Evolutionary conservation across 2,329 filamentous ascomycete species (phyloP), one percentile per base, ranked within the genome.

Genomic region (Fonsecaea pedrosoi): DNA sequence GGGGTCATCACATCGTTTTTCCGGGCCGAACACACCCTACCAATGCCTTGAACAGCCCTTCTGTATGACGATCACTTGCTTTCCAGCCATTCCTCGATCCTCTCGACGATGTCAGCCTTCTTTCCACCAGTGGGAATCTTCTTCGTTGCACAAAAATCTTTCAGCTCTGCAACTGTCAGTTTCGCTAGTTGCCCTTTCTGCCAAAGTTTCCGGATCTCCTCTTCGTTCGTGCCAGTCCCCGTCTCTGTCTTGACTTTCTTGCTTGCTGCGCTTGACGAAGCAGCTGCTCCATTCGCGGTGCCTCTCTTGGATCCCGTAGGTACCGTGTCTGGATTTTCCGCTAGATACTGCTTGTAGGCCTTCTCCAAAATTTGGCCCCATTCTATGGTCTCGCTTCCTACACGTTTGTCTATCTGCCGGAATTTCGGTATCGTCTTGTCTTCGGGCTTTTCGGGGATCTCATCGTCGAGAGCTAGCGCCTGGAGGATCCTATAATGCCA

Each of bases 401-500:
- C 90, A 35, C 94, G 88, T 81, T 96, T 98, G 77, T 93, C 87
- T 63, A 99, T 98, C 71, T 96, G 92, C 72, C 87, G 90, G 78
- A 90, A 93, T 73, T 91, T 92, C 1, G 95, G 95, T 13, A 92
- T 77, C 0, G 95, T 98, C 70, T 90, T 89, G 75, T 99, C 95
- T 58, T 89, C 86, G 1, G 86, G 83, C 54, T 85, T 80, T 21
- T 91, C 89, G 0, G 94, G 94, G 1, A 96, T 81, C 71, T 97
- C 94, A 76, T 99, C 95, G 40, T 97, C 94, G 0, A 99, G 83
- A 0, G 95, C 95, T 65, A 97, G 85, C 6, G 92, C 90, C 79
- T 99, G 95, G 0, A 99, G 82, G 54, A 99, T 96, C 69, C 88
- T 90, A 82, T 98, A 99, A 80, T 98, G 95, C 94, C 94, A 99